These are phyloP conservation scores for Ilyonectria mors-panacis DNA, from an alignment of 2,329 filamentous ascomycete genomes.

Conservation along the genomic window DNA sequence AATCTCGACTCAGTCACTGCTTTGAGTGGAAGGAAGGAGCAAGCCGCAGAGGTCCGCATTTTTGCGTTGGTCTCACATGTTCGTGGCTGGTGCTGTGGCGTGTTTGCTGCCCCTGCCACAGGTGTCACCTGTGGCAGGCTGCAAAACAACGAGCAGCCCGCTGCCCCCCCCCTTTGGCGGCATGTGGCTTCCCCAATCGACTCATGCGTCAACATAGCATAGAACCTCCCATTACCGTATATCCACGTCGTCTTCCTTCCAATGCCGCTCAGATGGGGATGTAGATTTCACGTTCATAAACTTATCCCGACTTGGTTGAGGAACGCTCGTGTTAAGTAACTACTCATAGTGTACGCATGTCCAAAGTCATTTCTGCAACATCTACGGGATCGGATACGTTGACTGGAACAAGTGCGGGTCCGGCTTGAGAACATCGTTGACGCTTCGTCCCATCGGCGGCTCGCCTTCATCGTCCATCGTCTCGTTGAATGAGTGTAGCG, in stretches of 20 bases:
- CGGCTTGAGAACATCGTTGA: slow-evolving; percentile 71
- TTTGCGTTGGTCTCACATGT: neutral
- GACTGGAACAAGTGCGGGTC: slow-evolving; percentile 47
- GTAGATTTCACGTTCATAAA: too few species aligned
- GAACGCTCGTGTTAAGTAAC: slow-evolving; percentile 3
- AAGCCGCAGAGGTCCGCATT: neutral
- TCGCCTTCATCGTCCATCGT: slow-evolving; percentile 75
- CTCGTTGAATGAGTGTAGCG: slow-evolving; percentile 84
- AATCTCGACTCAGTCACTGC: neutral
- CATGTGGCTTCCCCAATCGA: slow-evolving; percentile 31
- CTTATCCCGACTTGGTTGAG: neutral
- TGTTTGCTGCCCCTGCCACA: too few species aligned
- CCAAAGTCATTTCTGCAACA: slow-evolving; percentile 37
- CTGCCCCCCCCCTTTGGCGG: slow-evolving; percentile 11
- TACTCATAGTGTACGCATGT: slow-evolving; percentile 46
- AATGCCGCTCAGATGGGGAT: too few species aligned
- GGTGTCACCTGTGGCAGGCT: neutral
- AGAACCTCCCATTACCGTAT: slow-evolving; percentile 22
- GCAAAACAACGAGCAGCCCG: slow-evolving; percentile 17
- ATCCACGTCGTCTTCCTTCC: neutral
- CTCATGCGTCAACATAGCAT: slow-evolving; percentile 30
- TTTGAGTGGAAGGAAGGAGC: too few species aligned
- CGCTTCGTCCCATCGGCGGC: slow-evolving; percentile 68
- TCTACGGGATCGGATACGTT: slow-evolving; percentile 33
- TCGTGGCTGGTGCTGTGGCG: slow-evolving; percentile 2